Conservation (phyloP, 2,329 filamentous ascomycete species). For the Talaromyces sp. region DNA sequence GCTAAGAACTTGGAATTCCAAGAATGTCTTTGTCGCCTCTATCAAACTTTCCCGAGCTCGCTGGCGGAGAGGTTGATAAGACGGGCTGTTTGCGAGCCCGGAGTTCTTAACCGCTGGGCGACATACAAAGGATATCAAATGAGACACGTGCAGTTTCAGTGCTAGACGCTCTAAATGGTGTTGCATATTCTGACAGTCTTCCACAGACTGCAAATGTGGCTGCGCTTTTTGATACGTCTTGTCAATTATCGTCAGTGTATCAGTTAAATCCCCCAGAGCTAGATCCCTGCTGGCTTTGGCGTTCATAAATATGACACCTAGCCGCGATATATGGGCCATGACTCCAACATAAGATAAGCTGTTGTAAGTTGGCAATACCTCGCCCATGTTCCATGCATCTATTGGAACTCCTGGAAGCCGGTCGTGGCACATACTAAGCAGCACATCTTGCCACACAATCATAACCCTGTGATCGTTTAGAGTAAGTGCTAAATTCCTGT, state of each 20-base stretch:
- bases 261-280: no score
- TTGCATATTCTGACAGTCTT: constrained; percentile 26
- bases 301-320: no score
- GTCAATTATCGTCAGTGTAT: no score
- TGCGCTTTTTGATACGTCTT: constrained; percentile 11
- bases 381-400: no score
- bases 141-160: constrained; percentile 51
- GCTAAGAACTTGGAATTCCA: constrained; percentile 27
- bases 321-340: no score
- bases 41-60: constrained; percentile 22
- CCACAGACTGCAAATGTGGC: constrained; percentile 46
- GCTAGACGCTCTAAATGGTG: constrained; percentile 53
- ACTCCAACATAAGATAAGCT: no score
- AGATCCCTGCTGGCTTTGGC: no score
- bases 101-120: constrained; percentile 47
- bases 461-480: constrained; percentile 18
- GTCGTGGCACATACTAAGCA: constrained; percentile 29
- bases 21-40: constrained; percentile 24
- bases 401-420: constrained; percentile 16
- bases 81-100: constrained; percentile 3
- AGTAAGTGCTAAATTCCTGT: constrained; percentile 8
- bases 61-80: constrained; percentile 13
- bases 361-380: no score
- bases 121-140: constrained; percentile 52
- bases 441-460: constrained; percentile 31